phyloP scores from a whole-genome alignment of 2,329 filamentous ascomycete species.

The Epichloe sibirici region DNA sequence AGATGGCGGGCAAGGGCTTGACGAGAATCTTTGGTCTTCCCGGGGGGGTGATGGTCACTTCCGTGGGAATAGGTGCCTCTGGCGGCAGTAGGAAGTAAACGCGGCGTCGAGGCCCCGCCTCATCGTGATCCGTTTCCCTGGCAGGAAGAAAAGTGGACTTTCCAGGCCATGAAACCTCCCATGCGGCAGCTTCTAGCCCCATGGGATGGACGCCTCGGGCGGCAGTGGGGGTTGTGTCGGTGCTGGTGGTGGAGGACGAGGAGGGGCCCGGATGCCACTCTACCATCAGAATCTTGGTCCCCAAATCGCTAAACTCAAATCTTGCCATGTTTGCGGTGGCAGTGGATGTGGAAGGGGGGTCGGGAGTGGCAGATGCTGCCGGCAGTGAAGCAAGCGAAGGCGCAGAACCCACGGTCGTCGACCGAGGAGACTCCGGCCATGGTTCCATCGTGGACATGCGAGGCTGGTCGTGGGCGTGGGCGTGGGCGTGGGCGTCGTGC shows the following conservation, averaged over 20 bases:
- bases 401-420: constrained; percentile 8
- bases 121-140: constrained; percentile 24
- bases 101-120: constrained; percentile 37
- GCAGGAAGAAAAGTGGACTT: constrained; percentile 61
- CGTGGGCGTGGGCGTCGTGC: not conserved
- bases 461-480: not conserved
- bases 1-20: constrained; percentile 79
- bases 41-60: constrained; percentile 50
- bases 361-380: constrained; percentile 1
- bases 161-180: constrained; percentile 76
- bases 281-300: constrained; percentile 86
- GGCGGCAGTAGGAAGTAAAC: constrained; percentile 75
- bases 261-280: constrained; percentile 55
- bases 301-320: constrained; percentile 80
- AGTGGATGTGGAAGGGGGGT: constrained; percentile 6
- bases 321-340: constrained; percentile 40
- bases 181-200: constrained; percentile 26
- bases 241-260: not conserved
- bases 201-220: constrained; percentile 2
- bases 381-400: not conserved
- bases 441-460: constrained; percentile 13
- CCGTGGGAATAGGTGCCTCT: constrained; percentile 56
- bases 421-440: constrained; percentile 22
- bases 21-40: constrained; percentile 38
- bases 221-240: not conserved